Percentiles rank a stretch among this genome's conserved stretches.
phyloP scores from a whole-genome alignment of 106 monocot species.

The Dendrobium officinale region DNA sequence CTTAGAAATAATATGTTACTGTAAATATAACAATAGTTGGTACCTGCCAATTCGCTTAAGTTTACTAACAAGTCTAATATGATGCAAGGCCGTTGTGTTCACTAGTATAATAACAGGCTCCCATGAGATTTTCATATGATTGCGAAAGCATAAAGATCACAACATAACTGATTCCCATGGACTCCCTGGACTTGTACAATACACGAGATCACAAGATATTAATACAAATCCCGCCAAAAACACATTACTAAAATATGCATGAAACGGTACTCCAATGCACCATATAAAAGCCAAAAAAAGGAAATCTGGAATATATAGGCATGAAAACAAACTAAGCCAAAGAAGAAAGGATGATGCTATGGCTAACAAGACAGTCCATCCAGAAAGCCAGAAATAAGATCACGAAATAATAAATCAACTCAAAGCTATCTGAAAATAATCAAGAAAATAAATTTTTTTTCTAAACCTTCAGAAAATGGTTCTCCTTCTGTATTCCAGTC shows the following conservation, averaged over 20 bases:
- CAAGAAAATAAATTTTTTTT: conserved; percentile 3
- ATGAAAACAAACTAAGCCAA: no score
- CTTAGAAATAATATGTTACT: not conserved
- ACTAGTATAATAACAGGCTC: not conserved
- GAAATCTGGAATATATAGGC: no score
- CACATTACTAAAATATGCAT: no score
- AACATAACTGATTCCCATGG: not conserved
- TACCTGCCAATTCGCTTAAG: not conserved
- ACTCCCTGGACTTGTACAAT: no score
- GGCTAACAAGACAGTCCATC: no score
- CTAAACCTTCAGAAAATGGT: conserved; percentile 58
- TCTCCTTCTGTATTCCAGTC: conserved; percentile 56
- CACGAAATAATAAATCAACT: not conserved
- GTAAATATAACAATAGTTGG: not conserved
- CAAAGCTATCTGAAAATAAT: not conserved
- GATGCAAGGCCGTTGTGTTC: not conserved
- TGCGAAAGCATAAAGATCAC: not conserved
- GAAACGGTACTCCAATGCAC: no score
- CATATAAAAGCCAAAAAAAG: no score
- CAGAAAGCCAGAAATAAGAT: not conserved
- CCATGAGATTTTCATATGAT: not conserved
- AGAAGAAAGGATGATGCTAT: no score
- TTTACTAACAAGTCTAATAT: not conserved
- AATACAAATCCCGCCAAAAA: no score
- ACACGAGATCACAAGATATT: no score